Evolutionary conservation across 2,329 filamentous ascomycete genomes (phyloP), one percentile per base, ranked within the genome.

Genomic region (Fonsecaea pedrosoi): DNA sequence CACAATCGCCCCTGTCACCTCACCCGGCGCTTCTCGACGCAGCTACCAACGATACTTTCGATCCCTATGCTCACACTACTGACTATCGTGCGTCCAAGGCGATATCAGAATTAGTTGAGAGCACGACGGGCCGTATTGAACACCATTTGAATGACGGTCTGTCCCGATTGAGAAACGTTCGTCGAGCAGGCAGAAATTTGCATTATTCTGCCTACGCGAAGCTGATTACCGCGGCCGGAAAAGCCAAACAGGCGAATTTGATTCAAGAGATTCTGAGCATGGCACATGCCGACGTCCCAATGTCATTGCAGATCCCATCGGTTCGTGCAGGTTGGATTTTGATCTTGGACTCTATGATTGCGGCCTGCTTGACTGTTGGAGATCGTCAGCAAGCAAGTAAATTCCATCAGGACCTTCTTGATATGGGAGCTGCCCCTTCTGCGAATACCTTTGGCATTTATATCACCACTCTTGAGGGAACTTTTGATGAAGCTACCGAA

Each of bases 381-480:
- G 90, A 94, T 76, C 92, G 94, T 64, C 85, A 86, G 66, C 83
- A 92, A 67, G 95, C 95, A 68, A 89, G 90, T 77, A 89, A 92
- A 73, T 97, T 91, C 79, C 95, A 98, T 77, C 90, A 95, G 78
- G 92, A 99, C 78, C 85, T 99, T 72, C 84, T 96, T 57, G 89
- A 92, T 68, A 95, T 98, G 84, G 94, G 94, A 56, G 89, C 91
- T 67, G 90, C 94, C 9, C 95, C 95, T 15, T 96, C 94, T 2
- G 95, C 95, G 53, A 99, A 99, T 83, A 99, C 95, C 0, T 99
- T 96, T 73, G 95, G 95, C 67, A 87, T 99, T 18, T 99, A 98
- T 85, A 99, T 99, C 80, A 98, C 96, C n/a, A 98, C 94, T 1
- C 84, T 99, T 69, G 97, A 98, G 83, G 94, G 97, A 76, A 98